These are phyloP conservation scores for Monoraphidium neglectum DNA, from an alignment of 139 green algal genomes.

Conservation along the genomic window DNA sequence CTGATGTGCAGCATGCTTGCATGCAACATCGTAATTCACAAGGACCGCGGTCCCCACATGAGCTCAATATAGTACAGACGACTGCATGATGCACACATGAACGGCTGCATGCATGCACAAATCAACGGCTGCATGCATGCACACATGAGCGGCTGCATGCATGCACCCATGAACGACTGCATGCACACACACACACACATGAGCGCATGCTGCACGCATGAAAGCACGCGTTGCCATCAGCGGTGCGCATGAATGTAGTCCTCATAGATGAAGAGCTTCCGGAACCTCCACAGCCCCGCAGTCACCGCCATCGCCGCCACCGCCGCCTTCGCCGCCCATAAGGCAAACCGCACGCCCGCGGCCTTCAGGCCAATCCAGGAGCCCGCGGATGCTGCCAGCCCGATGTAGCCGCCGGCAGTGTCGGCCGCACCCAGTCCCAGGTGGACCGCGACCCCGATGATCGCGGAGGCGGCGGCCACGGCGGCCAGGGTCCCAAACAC, in stretches of 20 bases:
- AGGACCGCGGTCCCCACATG: no score
- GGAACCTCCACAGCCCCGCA: not conserved
- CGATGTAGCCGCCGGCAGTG: not conserved
- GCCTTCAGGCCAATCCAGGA: not conserved
- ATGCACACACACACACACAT: no score
- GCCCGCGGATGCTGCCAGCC: not conserved
- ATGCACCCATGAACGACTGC: no score
- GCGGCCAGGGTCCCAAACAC: not conserved
- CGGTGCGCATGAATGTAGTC: conserved; percentile 24
- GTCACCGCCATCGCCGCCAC: not conserved
- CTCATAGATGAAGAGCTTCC: conserved; percentile 19
- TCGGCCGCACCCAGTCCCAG: not conserved
- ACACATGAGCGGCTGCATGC: no score
- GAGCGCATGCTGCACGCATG: no score
- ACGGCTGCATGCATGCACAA: no score
- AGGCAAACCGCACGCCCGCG: not conserved
- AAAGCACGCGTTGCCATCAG: not conserved
- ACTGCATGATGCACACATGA: no score
- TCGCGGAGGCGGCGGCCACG: not conserved
- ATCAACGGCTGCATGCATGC: no score
- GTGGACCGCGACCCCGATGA: not conserved
- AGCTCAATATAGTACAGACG: no score
- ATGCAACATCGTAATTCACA: no score
- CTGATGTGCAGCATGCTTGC: no score
- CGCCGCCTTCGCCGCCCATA: not conserved